Percentiles rank a stretch among this genome's conserved stretches.
Evolutionary conservation across 805 yeast genomes (phyloP).

Genomic region (Blastobotrys parvus): DNA sequence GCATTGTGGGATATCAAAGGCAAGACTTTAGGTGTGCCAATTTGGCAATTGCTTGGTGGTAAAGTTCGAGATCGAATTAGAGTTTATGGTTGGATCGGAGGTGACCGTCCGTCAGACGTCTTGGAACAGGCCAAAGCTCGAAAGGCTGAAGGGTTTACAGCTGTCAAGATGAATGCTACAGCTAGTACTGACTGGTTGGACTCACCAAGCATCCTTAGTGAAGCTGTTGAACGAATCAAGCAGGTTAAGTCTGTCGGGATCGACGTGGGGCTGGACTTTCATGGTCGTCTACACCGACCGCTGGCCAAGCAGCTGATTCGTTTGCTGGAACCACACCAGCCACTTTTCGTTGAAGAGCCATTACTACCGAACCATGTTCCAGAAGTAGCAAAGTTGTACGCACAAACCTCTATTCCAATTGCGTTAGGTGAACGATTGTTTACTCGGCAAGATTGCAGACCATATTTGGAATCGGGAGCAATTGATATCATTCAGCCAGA

Average conservation of each 20-base stretch:
- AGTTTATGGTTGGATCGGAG: conserved; percentile 30
- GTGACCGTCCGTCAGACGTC: conserved; percentile 24
- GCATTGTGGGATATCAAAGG: conserved; percentile 30
- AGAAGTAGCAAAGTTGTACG: conserved; percentile 17
- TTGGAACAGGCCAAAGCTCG: conserved; percentile 21
- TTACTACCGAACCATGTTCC: conserved; percentile 22
- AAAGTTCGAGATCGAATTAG: conserved; percentile 23
- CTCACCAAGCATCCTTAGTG: conserved; percentile 21
- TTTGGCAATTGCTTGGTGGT: conserved; percentile 26
- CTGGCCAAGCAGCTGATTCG: conserved; percentile 26
- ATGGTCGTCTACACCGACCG: conserved; percentile 25
- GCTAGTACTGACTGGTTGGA: conserved; percentile 24
- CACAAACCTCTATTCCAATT: conserved; percentile 22
- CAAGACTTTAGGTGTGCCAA: conserved; percentile 24
- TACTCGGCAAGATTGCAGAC: conserved; percentile 20
- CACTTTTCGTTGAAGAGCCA: conserved; percentile 27
- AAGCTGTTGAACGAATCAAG: conserved; percentile 23
- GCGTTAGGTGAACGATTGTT: conserved; percentile 25
- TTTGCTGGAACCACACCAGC: conserved; percentile 21
- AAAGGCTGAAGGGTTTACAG: conserved; percentile 27
- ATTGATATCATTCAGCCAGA: conserved; percentile 27
- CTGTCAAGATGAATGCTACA: conserved; percentile 28
- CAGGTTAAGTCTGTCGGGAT: conserved; percentile 20
- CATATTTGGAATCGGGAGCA: conserved; percentile 20
- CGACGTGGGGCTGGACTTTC: conserved; percentile 26